These are phyloP conservation scores for Mitragyna speciosa DNA, from an alignment of 257 asterid species.

Conservation along the genomic window DNA sequence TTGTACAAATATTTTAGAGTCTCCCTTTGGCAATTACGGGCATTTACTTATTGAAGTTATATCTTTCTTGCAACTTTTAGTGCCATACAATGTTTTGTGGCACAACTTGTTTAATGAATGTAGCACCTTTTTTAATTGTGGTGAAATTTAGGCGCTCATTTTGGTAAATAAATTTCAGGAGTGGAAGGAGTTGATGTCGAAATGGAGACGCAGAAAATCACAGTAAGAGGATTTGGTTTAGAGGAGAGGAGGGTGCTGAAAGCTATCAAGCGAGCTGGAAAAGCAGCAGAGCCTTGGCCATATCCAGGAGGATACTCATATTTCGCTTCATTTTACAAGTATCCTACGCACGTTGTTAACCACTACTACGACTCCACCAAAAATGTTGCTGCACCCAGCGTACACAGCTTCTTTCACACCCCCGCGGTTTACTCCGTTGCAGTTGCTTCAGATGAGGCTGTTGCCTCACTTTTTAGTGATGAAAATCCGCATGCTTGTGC, in stretches of 20 bases:
- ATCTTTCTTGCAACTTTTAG: too few species aligned
- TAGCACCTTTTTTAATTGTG: background rate
- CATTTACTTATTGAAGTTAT: background rate
- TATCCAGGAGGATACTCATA: conserved; percentile 68
- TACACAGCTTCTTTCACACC: conserved; percentile 81
- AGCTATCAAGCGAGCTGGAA: conserved; percentile 79
- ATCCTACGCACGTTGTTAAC: conserved; percentile 67
- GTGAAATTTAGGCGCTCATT: background rate
- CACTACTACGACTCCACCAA: conserved; percentile 74
- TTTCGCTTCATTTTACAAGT: conserved; percentile 77
- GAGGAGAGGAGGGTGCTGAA: conserved; percentile 75
- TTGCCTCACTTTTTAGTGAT: conserved; percentile 84
- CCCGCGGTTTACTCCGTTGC: conserved; percentile 86
- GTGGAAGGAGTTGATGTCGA: conserved; percentile 85
- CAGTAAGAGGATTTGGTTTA: conserved; percentile 63
- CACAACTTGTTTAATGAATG: too few species aligned
- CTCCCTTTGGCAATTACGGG: too few species aligned
- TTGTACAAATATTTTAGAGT: too few species aligned
- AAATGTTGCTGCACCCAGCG: conserved; percentile 55
- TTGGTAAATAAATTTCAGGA: conserved; percentile 36
- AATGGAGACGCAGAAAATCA: conserved; percentile 82
- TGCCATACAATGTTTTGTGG: too few species aligned
- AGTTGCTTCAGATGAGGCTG: conserved; percentile 83
- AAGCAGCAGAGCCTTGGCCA: conserved; percentile 99
- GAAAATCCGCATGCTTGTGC: conserved; percentile 93